phyloP scores from a whole-genome alignment of 1,284 basidiomycete species.

The Xanthoconium separans region DNA sequence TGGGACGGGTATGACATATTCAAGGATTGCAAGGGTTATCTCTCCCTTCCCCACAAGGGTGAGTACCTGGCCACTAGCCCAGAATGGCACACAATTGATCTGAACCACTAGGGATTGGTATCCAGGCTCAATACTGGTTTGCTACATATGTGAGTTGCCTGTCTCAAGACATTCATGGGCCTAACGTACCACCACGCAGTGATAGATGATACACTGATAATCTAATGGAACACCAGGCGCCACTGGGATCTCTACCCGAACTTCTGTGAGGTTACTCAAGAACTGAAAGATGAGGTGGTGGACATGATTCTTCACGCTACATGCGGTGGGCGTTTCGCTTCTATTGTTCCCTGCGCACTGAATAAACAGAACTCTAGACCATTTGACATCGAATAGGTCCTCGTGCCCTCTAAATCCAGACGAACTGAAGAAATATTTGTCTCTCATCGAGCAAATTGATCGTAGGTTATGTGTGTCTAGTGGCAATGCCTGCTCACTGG shows the following conservation, averaged over 20 bases:
- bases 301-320: constrained; percentile 49
- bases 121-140: constrained; percentile 49
- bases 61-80: neutral
- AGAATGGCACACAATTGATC: neutral
- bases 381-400: constrained; percentile 31
- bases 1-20: constrained; percentile 24
- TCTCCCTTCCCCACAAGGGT: constrained; percentile 30
- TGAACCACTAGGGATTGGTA: no score
- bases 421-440: constrained; percentile 21
- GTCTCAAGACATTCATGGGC: neutral
- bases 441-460: constrained; percentile 24
- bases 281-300: constrained; percentile 43
- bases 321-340: constrained; percentile 39
- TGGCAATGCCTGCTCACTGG: neutral
- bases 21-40: constrained; percentile 17
- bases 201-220: neutral
- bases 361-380: constrained; percentile 17
- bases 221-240: constrained; percentile 36
- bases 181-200: constrained; percentile 10
- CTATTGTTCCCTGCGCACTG: neutral
- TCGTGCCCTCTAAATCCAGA: constrained; percentile 23
- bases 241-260: constrained; percentile 54
- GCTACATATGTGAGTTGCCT: constrained; percentile 12
- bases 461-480: constrained; percentile 16
- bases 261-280: constrained; percentile 35